Conservation (phyloP, 768 basidiomycete genomes). For the Amanita rimosa region DNA sequence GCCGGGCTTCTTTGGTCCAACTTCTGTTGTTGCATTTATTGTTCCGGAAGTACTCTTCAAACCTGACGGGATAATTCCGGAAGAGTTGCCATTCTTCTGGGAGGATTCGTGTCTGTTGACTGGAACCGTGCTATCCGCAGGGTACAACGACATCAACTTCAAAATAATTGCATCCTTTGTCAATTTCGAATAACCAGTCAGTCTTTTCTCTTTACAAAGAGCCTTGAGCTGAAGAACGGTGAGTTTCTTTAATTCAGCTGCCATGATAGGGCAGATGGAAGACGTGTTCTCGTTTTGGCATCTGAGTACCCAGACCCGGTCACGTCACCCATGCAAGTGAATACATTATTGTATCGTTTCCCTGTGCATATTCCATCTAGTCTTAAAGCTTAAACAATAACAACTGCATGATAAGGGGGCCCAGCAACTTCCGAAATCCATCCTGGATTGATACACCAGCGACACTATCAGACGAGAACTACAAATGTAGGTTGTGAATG, state of each 20-base stretch:
- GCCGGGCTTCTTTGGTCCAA: neutral
- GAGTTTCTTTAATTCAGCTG: slow-evolving; percentile 26
- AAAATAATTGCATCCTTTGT: slow-evolving; percentile 44
- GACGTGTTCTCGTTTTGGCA: slow-evolving; percentile 4
- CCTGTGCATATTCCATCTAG: too few relatives aligned
- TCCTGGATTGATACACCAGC: too few relatives aligned
- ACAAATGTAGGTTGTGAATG: too few relatives aligned
- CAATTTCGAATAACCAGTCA: slow-evolving; percentile 61
- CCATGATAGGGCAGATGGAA: neutral
- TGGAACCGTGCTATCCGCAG: neutral
- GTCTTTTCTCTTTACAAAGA: slow-evolving; percentile 51
- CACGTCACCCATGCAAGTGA: too few relatives aligned
- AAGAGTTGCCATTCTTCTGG: neutral
- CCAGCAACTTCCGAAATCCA: too few relatives aligned
- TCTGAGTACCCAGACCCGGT: too few relatives aligned
- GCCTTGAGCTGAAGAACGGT: slow-evolving; percentile 56
- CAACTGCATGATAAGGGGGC: too few relatives aligned
- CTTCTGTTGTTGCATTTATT: neutral
- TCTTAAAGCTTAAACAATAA: too few relatives aligned
- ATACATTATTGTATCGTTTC: too few relatives aligned
- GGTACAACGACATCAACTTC: slow-evolving; percentile 24
- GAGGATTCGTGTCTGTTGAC: too few relatives aligned
- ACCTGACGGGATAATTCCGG: neutral
- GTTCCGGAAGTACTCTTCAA: neutral
- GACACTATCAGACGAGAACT: too few relatives aligned